Evolutionary conservation across 371 early-diverging fungal genomes (phyloP), one percentile per base, ranked within the genome.

Genomic region (Nosema muscidifuracis): DNA sequence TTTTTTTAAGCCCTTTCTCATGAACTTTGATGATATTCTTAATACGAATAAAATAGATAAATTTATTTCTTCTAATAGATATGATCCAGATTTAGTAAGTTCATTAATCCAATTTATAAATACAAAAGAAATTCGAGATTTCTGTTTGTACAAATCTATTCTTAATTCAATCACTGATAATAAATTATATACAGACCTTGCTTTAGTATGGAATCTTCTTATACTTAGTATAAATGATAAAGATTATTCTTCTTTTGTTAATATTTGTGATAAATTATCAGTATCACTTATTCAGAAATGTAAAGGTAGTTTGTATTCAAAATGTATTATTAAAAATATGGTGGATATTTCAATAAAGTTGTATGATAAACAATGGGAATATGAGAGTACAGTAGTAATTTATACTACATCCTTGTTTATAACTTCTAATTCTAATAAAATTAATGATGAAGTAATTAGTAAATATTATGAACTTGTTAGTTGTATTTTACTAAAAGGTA

Each of bases 401-500:
- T 7, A 60, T 20, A 30, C n/a, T 2, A n/a, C 24, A 2, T 28
- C 30, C 3, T n/a, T 28, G 28, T 24, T 24, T 55, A 55, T 55
- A 6, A 24, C 56, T 55, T n/a, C n/a, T n/a, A 28, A 2, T 28
- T 24, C 4, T 28, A 13, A 30, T 24, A 7, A 13, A 10, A 2
- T 4, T 16, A 24, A 24, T 55, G 12, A 60, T 2, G 28, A 18
- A 12, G 2, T 38, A 20, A 34, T 20, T 16, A 18, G 10, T 60
- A 3, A 36, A 22, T 60, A 60, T 62, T 51, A 22, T 43, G 38
- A 20, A 61, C 13, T 70, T 38, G 0, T 22, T 20, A 18, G 34
- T 60, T 36, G 33, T 44, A 18, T 61, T 51, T 60, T 70, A 28
- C 30, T 70, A 61, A 61, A 16, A 16, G 20, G 26, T 30, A 10